Evolutionary conservation across 2,329 filamentous ascomycete genomes (phyloP).

Genomic region (Aspergillus udagawae): DNA sequence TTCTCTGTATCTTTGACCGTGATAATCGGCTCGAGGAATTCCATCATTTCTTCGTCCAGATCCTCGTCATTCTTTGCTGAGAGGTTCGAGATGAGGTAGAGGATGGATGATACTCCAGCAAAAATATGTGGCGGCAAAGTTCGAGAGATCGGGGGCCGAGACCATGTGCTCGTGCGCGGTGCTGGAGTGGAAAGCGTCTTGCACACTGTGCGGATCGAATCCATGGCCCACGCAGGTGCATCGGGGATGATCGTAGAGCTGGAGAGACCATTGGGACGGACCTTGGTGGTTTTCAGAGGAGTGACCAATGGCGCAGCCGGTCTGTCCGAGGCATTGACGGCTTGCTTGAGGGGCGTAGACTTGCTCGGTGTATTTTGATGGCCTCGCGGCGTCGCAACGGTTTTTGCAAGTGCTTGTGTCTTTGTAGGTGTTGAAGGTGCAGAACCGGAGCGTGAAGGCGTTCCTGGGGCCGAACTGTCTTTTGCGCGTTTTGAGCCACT

Average conservation of each 20-base stretch:
- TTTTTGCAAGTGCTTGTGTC: slow-evolving; percentile 27
- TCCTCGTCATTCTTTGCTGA: slow-evolving; percentile 47
- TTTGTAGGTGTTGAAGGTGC: slow-evolving; percentile 39
- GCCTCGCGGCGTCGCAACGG: slow-evolving; percentile 24
- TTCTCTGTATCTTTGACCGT: slow-evolving; percentile 43
- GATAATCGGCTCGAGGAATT: slow-evolving; percentile 37
- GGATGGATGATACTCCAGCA: slow-evolving; percentile 62
- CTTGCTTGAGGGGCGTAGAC: slow-evolving; percentile 30
- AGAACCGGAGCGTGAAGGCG: slow-evolving; percentile 25
- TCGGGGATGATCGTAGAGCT: slow-evolving; percentile 32
- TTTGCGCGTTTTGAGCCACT: slow-evolving; percentile 33
- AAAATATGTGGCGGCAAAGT: slow-evolving; percentile 68
- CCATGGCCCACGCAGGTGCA: slow-evolving; percentile 64
- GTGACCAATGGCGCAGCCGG: slow-evolving; percentile 19
- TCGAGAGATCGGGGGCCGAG: slow-evolving; percentile 35
- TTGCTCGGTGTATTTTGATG: slow-evolving; percentile 43
- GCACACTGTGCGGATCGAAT: slow-evolving; percentile 63
- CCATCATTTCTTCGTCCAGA: slow-evolving; percentile 35
- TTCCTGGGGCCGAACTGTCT: slow-evolving; percentile 29
- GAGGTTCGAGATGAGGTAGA: slow-evolving; percentile 44
- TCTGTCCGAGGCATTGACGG: slow-evolving; percentile 26
- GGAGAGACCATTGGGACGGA: slow-evolving; percentile 17
- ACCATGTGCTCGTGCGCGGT: slow-evolving; percentile 32
- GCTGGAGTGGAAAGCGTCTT: slow-evolving; percentile 55
- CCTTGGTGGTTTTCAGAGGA: slow-evolving; percentile 12